Evolutionary conservation across 2,329 filamentous ascomycete genomes (phyloP).

Genomic region (Clarireedia sp.): DNA sequence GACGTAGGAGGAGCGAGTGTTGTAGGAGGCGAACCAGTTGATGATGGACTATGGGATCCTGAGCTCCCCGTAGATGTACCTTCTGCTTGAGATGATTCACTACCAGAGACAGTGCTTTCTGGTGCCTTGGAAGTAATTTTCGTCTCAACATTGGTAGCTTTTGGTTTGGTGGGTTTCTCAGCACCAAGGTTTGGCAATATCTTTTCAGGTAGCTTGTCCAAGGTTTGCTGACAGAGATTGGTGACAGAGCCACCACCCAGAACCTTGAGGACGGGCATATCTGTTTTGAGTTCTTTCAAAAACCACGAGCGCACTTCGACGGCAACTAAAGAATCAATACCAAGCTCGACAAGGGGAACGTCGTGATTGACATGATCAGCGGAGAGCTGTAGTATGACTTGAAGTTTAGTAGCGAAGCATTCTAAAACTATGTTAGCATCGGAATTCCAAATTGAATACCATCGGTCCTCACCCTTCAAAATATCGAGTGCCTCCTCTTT

Average conservation of each 20-base stretch:
- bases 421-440: not conserved
- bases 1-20: not conserved
- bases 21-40: no score
- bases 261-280: conserved; percentile 6
- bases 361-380: not conserved
- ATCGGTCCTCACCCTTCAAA: not conserved
- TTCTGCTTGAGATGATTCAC: no score
- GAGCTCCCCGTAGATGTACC: no score
- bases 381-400: not conserved
- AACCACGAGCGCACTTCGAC: conserved; percentile 8
- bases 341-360: not conserved
- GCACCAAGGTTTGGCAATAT: not conserved
- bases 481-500: not conserved
- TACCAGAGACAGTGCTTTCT: no score
- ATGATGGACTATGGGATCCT: no score
- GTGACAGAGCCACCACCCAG: conserved; percentile 1
- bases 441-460: not conserved
- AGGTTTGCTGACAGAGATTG: not conserved
- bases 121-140: no score
- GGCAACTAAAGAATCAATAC: conserved; percentile 3
- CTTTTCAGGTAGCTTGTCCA: not conserved
- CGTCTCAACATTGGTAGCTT: no score
- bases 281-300: conserved; percentile 2
- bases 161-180: not conserved
- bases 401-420: not conserved